These are phyloP conservation scores for Priceomyces fermenticarens DNA, from an alignment of 805 yeast species.

Conservation along the genomic window DNA sequence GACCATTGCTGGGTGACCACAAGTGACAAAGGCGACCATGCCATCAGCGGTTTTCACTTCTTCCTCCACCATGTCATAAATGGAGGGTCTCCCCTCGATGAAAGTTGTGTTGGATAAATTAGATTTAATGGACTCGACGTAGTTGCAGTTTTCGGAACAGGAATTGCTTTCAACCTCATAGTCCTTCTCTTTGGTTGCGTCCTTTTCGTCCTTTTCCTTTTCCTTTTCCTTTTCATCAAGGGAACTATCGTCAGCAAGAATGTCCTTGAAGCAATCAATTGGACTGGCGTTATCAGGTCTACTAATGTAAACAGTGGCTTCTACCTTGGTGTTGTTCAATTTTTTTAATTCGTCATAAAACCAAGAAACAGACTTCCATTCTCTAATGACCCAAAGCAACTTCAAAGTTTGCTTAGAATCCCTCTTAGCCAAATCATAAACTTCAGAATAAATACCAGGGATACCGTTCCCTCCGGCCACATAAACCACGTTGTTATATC, in stretches of 20 bases:
- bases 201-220: slow-evolving; percentile 4
- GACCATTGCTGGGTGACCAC: slow-evolving; percentile 62
- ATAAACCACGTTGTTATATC: slow-evolving; percentile 53
- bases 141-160: not conserved
- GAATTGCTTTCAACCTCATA: not conserved
- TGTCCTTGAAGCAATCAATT: slow-evolving; percentile 3
- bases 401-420: slow-evolving; percentile 25
- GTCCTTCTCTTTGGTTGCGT: slow-evolving; percentile 1
- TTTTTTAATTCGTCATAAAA: slow-evolving; percentile 38
- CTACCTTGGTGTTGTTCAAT: slow-evolving; percentile 22
- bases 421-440: slow-evolving; percentile 23
- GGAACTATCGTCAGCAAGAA: not conserved
- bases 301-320: slow-evolving; percentile 26
- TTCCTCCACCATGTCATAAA: slow-evolving; percentile 34
- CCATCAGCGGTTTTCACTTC: slow-evolving; percentile 38
- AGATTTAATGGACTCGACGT: slow-evolving; percentile 10
- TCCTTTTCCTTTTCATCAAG: slow-evolving; percentile 5
- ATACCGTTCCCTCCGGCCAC: slow-evolving; percentile 77
- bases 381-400: slow-evolving; percentile 64
- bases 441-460: slow-evolving; percentile 51
- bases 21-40: slow-evolving; percentile 52
- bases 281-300: slow-evolving; percentile 13
- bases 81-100: slow-evolving; percentile 47
- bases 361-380: slow-evolving; percentile 47
- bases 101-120: slow-evolving; percentile 36